These are phyloP conservation scores for Vigna trinervia DNA, from an alignment of 306 rosid genomes.

Conservation along the genomic window DNA sequence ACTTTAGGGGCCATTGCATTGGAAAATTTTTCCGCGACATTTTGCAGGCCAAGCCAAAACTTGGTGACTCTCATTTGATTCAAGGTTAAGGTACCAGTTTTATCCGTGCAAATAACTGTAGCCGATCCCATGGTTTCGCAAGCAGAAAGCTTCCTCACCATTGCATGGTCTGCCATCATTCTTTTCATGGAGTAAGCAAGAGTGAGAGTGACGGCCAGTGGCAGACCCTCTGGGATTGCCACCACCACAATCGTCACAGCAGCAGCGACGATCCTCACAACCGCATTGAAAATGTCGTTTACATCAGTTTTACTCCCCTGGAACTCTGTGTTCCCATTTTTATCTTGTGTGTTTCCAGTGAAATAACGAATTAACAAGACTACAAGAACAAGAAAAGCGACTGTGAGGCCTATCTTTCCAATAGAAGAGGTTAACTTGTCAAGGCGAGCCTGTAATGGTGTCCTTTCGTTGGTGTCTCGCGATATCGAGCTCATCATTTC, in stretches of 20 bases:
- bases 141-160: conserved; percentile 91
- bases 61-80: conserved; percentile 82
- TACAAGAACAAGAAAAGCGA: conserved; percentile 76
- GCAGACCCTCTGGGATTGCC: conserved; percentile 93
- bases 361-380: conserved; percentile 81
- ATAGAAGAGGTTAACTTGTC: conserved; percentile 78
- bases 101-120: conserved; percentile 87
- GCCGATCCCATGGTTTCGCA: conserved; percentile 97
- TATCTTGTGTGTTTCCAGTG: conserved; percentile 67
- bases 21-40: conserved; percentile 49
- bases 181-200: conserved; percentile 94
- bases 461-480: conserved; percentile 61
- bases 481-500: conserved; percentile 91
- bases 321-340: conserved; percentile 58
- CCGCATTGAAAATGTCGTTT: conserved; percentile 57
- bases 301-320: conserved; percentile 47
- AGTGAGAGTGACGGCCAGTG: conserved; percentile 87
- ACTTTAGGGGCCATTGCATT: conserved; percentile 49
- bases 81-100: conserved; percentile 83
- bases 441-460: conserved; percentile 86
- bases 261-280: conserved; percentile 64
- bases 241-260: conserved; percentile 93
- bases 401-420: conserved; percentile 90
- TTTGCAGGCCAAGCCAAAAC: conserved; percentile 71
- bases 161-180: conserved; percentile 92